Percentiles rank a stretch among this genome's conserved stretches.
Evolutionary conservation across 805 yeast genomes (phyloP).

Genomic region (Wilhelminamyces savonicus): DNA sequence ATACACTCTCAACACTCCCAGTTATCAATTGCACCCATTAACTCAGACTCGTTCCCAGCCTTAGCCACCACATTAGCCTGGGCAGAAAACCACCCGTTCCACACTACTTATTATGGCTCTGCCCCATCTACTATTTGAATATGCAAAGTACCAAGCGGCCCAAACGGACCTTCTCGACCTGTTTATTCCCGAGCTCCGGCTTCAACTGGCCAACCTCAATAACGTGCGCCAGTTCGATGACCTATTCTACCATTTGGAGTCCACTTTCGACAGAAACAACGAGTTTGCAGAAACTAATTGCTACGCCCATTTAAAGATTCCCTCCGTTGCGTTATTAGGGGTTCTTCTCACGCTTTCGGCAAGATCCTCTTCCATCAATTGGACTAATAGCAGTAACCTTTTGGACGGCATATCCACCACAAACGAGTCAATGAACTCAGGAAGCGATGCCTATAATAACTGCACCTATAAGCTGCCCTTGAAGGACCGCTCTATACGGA

Average conservation of each 20-base stretch:
- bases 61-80: no score
- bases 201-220: slow-evolving; percentile 16
- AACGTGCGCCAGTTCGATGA: slow-evolving; percentile 22
- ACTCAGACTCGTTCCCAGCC: no score
- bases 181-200: slow-evolving; percentile 15
- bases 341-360: slow-evolving; percentile 27
- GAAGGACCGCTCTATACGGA: slow-evolving; percentile 10
- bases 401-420: slow-evolving; percentile 15
- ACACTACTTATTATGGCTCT: no score
- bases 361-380: slow-evolving; percentile 19
- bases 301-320: slow-evolving; percentile 9
- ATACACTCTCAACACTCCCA: no score
- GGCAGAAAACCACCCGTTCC: no score
- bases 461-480: slow-evolving; percentile 13
- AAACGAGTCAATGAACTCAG: slow-evolving; percentile 13
- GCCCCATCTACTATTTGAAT: slow-evolving; percentile 4
- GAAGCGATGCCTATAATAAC: slow-evolving; percentile 13
- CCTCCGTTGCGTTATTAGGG: slow-evolving; percentile 19
- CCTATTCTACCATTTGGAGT: slow-evolving; percentile 20
- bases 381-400: slow-evolving; percentile 12
- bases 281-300: not conserved
- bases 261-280: slow-evolving; percentile 4
- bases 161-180: slow-evolving; percentile 15
- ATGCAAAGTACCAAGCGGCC: slow-evolving; percentile 6
- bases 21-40: no score